These are phyloP conservation scores for Yarrowia hollandica DNA, from an alignment of 805 yeast species.

Conservation along the genomic window DNA sequence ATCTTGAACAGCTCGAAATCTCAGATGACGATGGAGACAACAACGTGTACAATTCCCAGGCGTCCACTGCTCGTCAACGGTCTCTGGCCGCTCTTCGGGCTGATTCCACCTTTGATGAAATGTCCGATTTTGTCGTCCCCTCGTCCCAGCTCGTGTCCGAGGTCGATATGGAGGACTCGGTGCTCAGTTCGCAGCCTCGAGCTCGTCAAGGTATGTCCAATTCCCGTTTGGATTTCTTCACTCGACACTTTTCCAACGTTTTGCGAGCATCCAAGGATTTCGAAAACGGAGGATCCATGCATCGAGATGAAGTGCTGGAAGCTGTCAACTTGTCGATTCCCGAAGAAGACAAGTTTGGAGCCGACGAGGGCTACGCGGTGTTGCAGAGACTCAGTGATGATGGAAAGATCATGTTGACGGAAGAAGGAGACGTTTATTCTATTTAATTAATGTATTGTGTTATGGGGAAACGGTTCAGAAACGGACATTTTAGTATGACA, in stretches of 20 bases:
- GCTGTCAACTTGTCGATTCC: conserved; percentile 49
- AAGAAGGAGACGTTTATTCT: conserved; percentile 39
- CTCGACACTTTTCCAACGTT: conserved; percentile 49
- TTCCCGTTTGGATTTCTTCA: conserved; percentile 52
- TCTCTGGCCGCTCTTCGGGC: conserved; percentile 30
- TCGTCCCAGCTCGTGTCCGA: conserved; percentile 5
- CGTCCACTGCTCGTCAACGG: conserved; percentile 37
- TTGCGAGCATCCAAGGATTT: conserved; percentile 50
- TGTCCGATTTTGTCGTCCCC: conserved; percentile 12
- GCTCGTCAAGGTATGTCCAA: conserved; percentile 36
- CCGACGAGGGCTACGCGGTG: conserved; percentile 45
- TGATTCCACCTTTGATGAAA: conserved; percentile 13
- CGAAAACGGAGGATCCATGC: conserved; percentile 50
- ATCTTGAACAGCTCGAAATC: conserved; percentile 37
- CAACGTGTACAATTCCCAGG: conserved; percentile 45
- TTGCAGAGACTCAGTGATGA: conserved; percentile 41
- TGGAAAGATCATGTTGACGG: conserved; percentile 44
- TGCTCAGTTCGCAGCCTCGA: neutral
- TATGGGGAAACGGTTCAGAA: too few species aligned
- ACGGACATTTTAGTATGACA: too few species aligned
- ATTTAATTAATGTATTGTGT: conserved; percentile 32
- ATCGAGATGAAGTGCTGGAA: conserved; percentile 43
- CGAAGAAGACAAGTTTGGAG: conserved; percentile 44
- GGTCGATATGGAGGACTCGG: neutral
- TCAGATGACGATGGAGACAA: conserved; percentile 3